Percentiles rank a stretch among this genome's conserved stretches.
Conservation (phyloP, 441 rosid species). For the Gossypium armourianum region DNA sequence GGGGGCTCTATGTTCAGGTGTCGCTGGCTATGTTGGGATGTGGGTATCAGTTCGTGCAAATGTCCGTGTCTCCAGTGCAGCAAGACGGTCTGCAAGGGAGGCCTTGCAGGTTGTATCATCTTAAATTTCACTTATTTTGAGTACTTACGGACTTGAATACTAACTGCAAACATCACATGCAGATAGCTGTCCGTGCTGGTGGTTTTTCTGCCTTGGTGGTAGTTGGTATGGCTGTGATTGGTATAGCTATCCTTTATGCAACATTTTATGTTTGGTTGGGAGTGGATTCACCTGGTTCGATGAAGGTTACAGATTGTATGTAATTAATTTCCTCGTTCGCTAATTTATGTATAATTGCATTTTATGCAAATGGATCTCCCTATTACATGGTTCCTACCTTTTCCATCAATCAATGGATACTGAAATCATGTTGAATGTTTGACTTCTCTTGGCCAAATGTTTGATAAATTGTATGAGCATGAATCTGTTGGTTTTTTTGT, state of each 20-base stretch:
- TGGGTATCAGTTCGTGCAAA: conserved; percentile 99
- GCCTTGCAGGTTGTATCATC: conserved; percentile 69
- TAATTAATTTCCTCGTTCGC: conserved; percentile 17
- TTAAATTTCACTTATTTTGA: conserved; percentile 9
- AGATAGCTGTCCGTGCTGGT: conserved; percentile 92
- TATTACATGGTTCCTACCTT: neutral
- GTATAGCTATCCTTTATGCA: conserved; percentile 86
- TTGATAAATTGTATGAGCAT: neutral
- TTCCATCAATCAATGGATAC: neutral
- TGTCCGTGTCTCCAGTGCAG: conserved; percentile 93
- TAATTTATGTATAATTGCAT: neutral
- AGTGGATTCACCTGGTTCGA: conserved; percentile 69
- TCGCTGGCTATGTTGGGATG: conserved; percentile 96
- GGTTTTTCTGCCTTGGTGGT: conserved; percentile 95
- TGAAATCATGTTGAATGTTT: neutral
- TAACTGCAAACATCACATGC: conserved; percentile 26
- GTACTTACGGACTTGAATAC: conserved; percentile 10
- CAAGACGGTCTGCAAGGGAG: conserved; percentile 94
- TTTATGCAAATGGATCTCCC: neutral
- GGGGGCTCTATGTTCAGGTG: conserved; percentile 89
- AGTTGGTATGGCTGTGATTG: conserved; percentile 95
- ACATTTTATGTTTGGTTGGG: conserved; percentile 81
- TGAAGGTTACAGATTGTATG: conserved; percentile 87
- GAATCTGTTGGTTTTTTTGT: neutral
- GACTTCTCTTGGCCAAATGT: neutral